These are phyloP conservation scores for Aspergillus oerlinghausenensis DNA, from an alignment of 2,329 filamentous ascomycete species.

Conservation along the genomic window DNA sequence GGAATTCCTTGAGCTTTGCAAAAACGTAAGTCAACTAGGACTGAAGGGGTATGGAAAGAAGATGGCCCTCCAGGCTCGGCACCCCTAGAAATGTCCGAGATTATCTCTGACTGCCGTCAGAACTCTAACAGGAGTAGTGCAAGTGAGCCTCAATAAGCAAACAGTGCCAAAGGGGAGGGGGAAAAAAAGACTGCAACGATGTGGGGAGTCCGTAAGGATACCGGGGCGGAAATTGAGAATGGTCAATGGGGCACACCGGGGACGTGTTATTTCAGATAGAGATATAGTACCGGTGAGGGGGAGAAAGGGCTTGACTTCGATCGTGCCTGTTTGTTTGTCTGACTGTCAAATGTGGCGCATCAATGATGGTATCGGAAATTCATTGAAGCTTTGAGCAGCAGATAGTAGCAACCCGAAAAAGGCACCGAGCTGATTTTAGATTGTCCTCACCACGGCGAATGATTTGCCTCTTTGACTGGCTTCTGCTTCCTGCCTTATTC, in stretches of 20 bases:
- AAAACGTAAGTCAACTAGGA: not conserved
- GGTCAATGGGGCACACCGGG: conserved; percentile 5
- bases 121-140: not conserved
- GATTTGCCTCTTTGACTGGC: not conserved
- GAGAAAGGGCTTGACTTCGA: not conserved
- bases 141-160: not conserved
- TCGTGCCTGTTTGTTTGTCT: not conserved
- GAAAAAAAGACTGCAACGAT: not conserved
- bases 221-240: conserved; percentile 10
- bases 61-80: not conserved
- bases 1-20: not conserved
- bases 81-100: not conserved
- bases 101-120: not conserved
- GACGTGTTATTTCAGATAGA: conserved; percentile 4
- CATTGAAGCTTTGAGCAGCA: not conserved
- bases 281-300: not conserved
- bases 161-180: not conserved
- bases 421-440: not conserved
- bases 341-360: not conserved
- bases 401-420: not conserved
- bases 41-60: not conserved
- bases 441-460: not conserved
- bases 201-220: conserved; percentile 10
- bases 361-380: not conserved
- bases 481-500: not conserved